These are phyloP conservation scores for Artomyces pyxidatus DNA, from an alignment of 768 basidiomycete genomes.

Conservation along the genomic window DNA sequence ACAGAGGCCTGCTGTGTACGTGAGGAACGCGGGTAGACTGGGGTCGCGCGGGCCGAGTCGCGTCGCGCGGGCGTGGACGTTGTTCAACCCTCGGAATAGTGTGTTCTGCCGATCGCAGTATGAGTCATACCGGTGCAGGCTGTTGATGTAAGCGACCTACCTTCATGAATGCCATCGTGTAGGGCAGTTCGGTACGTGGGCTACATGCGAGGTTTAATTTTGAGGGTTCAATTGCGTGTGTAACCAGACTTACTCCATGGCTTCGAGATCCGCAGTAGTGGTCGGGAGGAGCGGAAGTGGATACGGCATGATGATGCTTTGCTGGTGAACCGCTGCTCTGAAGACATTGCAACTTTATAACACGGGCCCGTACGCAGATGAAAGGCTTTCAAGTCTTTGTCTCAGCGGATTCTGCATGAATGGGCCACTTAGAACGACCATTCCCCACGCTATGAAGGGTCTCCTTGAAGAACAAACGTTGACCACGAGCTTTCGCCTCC, in stretches of 20 bases:
- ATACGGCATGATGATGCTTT: constrained; percentile 1
- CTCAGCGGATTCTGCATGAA: no score
- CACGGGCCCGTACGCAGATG: no score
- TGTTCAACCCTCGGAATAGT: neutral
- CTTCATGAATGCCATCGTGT: constrained; percentile 1
- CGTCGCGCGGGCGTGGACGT: neutral
- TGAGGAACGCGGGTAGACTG: neutral
- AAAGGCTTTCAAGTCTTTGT: no score
- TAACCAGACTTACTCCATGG: neutral
- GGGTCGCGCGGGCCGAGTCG: neutral
- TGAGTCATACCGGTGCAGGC: neutral
- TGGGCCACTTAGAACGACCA: no score
- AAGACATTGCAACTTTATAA: no score
- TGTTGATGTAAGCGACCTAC: neutral
- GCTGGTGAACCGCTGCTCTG: no score
- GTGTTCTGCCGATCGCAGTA: neutral
- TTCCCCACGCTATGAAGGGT: no score
- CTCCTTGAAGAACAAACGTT: no score
- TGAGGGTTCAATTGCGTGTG: neutral
- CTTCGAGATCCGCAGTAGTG: neutral
- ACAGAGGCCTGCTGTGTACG: neutral
- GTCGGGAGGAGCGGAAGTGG: neutral
- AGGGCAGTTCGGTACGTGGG: neutral
- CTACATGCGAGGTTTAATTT: neutral
- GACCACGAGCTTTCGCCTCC: no score